phyloP scores from a whole-genome alignment of 371 early-diverging fungal genomes.

The Zopfochytrium polystomum region DNA sequence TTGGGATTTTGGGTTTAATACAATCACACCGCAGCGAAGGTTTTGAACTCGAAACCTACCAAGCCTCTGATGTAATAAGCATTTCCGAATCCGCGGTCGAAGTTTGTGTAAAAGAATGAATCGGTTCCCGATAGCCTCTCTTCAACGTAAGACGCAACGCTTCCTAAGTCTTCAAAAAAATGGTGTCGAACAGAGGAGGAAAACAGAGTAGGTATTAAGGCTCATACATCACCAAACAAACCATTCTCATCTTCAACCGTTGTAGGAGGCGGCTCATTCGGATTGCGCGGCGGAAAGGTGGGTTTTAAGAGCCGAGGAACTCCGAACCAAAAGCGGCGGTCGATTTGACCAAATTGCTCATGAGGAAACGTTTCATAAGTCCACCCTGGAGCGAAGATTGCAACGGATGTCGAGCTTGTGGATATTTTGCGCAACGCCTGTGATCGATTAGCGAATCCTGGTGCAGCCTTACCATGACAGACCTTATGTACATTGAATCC shows the following conservation, averaged over 20 bases:
- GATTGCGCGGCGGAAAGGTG: not conserved
- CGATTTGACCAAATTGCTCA: slow-evolving; percentile 47
- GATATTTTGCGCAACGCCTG: slow-evolving; percentile 49
- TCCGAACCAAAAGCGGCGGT: slow-evolving; percentile 54
- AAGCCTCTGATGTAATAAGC: slow-evolving; percentile 48
- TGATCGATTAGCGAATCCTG: not conserved
- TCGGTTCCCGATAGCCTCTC: slow-evolving; percentile 41
- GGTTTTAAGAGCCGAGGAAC: not conserved
- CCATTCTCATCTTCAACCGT: not conserved
- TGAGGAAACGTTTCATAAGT: slow-evolving; percentile 52
- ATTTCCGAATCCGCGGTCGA: slow-evolving; percentile 56
- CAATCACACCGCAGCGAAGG: too few species aligned
- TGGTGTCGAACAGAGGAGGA: too few species aligned
- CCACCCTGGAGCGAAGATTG: slow-evolving; percentile 64
- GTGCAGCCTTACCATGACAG: not conserved
- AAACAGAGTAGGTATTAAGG: too few species aligned
- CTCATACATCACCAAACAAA: too few species aligned
- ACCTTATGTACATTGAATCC: slow-evolving; percentile 49
- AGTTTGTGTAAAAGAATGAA: slow-evolving; percentile 51
- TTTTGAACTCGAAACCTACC: too few species aligned
- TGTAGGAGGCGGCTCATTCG: not conserved
- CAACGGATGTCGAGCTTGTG: slow-evolving; percentile 46
- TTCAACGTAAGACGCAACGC: slow-evolving; percentile 35
- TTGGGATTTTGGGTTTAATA: too few species aligned
- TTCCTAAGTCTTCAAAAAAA: slow-evolving; percentile 36